Conservation (phyloP, 805 yeast species). For the Candida hungchunana region DNA sequence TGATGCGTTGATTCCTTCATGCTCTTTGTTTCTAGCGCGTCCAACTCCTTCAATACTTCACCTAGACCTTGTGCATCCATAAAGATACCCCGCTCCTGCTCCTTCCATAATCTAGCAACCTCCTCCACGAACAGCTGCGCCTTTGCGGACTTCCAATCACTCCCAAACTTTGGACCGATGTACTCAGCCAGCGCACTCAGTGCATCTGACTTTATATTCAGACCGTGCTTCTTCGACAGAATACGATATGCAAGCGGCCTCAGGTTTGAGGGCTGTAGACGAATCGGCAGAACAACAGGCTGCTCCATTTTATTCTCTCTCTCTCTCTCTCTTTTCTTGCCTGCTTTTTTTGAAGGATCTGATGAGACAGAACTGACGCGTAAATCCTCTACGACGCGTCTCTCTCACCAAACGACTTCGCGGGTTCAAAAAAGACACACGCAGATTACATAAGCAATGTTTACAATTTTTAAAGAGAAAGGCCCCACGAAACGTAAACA, state of each 20-base stretch:
- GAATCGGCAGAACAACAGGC: slow-evolving; percentile 59
- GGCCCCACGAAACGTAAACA: slow-evolving; percentile 4
- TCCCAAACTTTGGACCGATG: slow-evolving; percentile 74
- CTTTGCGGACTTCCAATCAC: slow-evolving; percentile 73
- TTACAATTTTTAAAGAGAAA: slow-evolving; percentile 2
- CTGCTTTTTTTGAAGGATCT: no score
- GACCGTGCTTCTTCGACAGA: slow-evolving; percentile 86
- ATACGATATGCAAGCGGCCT: slow-evolving; percentile 91
- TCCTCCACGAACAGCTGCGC: slow-evolving; percentile 68
- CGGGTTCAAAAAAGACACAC: no score
- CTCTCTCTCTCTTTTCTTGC: no score
- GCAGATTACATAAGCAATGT: slow-evolving; percentile 3
- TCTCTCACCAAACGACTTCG: no score
- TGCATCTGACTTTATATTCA: slow-evolving; percentile 85
- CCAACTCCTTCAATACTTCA: slow-evolving; percentile 59
- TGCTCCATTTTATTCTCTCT: no score
- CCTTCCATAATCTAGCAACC: slow-evolving; percentile 80
- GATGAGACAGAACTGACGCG: no score
- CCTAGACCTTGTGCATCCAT: slow-evolving; percentile 70
- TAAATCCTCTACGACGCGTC: slow-evolving; percentile 9
- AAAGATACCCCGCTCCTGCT: slow-evolving; percentile 82
- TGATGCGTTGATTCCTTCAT: slow-evolving; percentile 6
- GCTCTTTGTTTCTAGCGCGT: slow-evolving; percentile 20
- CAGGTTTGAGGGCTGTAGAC: slow-evolving; percentile 73
- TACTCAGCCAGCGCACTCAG: slow-evolving; percentile 66